phyloP scores from a whole-genome alignment of 306 rosid genomes.

The Fragaria ananassa region DNA sequence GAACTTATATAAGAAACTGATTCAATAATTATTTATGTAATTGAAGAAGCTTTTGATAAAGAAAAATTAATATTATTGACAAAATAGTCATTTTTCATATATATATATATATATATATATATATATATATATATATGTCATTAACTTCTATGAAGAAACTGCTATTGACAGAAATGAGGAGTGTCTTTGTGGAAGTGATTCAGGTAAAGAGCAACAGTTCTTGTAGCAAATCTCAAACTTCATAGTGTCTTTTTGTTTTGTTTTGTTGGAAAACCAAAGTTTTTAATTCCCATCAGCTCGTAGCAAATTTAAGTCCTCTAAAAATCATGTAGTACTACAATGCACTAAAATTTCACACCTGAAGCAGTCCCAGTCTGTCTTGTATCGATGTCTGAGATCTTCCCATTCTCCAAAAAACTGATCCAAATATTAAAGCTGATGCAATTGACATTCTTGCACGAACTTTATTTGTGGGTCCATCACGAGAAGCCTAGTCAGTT shows the following conservation, averaged over 20 bases:
- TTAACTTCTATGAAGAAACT: neutral
- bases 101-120: neutral
- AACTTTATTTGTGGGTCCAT: conserved; percentile 85
- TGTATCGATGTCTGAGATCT: conserved; percentile 95
- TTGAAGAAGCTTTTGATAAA: no score
- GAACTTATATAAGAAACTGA: conserved; percentile 18
- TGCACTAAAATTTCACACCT: conserved; percentile 51
- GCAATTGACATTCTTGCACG: conserved; percentile 91
- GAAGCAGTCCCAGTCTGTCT: conserved; percentile 99
- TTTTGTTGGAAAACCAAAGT: neutral
- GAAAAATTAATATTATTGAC: no score
- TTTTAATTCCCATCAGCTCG: neutral
- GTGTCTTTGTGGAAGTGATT: neutral
- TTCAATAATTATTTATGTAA: neutral
- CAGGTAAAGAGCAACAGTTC: conserved; percentile 2
- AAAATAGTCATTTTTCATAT: neutral
- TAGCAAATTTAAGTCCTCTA: neutral
- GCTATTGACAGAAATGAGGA: neutral
- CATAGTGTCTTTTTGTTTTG: neutral
- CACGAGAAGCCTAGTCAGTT: conserved; percentile 74
- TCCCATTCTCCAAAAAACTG: conserved; percentile 95
- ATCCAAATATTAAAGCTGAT: conserved; percentile 85
- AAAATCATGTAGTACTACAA: neutral
- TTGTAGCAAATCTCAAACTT: neutral
- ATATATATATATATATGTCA: neutral